Evolutionary conservation across 208 protist species (phyloP).

Genomic region (Blastocrithidia nonstop): DNA sequence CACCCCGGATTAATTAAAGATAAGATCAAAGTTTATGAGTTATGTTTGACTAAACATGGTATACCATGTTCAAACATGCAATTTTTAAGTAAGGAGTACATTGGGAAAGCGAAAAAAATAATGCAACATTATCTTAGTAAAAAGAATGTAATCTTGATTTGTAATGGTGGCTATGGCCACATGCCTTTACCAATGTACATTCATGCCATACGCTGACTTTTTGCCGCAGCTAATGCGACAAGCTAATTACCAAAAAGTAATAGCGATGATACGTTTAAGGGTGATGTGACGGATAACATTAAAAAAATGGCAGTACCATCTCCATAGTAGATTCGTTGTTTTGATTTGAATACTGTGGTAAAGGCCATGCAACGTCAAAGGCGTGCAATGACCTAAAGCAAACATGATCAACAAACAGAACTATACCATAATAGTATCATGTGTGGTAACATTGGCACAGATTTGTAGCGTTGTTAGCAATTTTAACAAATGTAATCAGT

Average conservation of each 20-base stretch:
- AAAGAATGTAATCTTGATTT: slow-evolving; percentile 33
- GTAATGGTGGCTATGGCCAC: slow-evolving; percentile 12
- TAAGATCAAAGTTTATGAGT: slow-evolving; percentile 4
- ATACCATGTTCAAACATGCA: slow-evolving; percentile 21
- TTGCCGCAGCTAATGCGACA: slow-evolving; percentile 13
- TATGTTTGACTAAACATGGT: slow-evolving; percentile 10
- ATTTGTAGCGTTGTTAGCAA: no score
- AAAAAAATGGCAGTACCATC: slow-evolving; percentile 10
- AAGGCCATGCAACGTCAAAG: slow-evolving; percentile 2
- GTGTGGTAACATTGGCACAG: no score
- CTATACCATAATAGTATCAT: no score
- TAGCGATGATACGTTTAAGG: slow-evolving; percentile 1
- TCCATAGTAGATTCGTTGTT: slow-evolving; percentile 18
- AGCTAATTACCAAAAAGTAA: background rate
- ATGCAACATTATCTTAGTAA: slow-evolving; percentile 7
- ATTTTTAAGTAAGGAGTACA: slow-evolving; percentile 29
- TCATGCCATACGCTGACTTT: slow-evolving; percentile 39
- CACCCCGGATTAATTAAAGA: slow-evolving; percentile 10
- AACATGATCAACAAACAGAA: no score
- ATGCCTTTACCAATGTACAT: slow-evolving; percentile 21
- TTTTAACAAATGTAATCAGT: no score
- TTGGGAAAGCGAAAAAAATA: slow-evolving; percentile 5
- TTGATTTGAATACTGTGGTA: slow-evolving; percentile 17
- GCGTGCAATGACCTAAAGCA: no score
- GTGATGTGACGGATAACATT: no score